Percentiles rank a stretch among this genome's conserved stretches.
Conservation (phyloP, 352 stramenopile species). For the Phytopythium boreale region DNA sequence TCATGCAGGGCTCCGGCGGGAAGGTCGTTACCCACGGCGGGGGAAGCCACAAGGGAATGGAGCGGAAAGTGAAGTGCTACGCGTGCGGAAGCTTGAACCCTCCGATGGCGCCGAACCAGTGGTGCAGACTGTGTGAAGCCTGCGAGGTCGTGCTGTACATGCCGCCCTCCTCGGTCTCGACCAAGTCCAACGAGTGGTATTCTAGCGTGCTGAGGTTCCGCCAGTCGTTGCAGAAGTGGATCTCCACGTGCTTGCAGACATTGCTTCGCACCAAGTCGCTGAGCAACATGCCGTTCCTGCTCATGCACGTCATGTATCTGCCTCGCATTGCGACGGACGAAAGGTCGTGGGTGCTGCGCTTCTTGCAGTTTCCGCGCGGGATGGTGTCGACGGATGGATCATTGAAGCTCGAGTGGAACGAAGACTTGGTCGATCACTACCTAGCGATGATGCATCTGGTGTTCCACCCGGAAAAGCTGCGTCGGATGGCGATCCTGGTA, state of each 20-base stretch:
- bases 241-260: conserved; percentile 57
- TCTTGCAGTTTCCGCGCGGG: conserved; percentile 76
- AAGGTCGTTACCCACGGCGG: conserved; percentile 5
- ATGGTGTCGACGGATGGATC: conserved; percentile 56
- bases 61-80: conserved; percentile 73
- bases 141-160: conserved; percentile 79
- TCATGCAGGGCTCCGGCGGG: conserved; percentile 48
- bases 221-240: conserved; percentile 81
- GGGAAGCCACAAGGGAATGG: conserved; percentile 28
- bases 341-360: conserved; percentile 73
- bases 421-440: conserved; percentile 84
- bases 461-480: conserved; percentile 83
- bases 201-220: conserved; percentile 70
- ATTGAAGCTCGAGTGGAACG: conserved; percentile 62
- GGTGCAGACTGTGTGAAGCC: conserved; percentile 69
- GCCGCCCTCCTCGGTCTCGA: conserved; percentile 73
- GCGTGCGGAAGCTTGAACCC: conserved; percentile 64
- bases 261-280: conserved; percentile 61
- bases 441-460: conserved; percentile 85
- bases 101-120: conserved; percentile 64
- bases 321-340: conserved; percentile 76
- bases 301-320: conserved; percentile 87
- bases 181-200: conserved; percentile 79
- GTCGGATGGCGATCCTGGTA: conserved; percentile 63
- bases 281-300: conserved; percentile 77